Evolutionary conservation across 805 yeast species (phyloP).

Genomic region (Citeromyces matritensis): DNA sequence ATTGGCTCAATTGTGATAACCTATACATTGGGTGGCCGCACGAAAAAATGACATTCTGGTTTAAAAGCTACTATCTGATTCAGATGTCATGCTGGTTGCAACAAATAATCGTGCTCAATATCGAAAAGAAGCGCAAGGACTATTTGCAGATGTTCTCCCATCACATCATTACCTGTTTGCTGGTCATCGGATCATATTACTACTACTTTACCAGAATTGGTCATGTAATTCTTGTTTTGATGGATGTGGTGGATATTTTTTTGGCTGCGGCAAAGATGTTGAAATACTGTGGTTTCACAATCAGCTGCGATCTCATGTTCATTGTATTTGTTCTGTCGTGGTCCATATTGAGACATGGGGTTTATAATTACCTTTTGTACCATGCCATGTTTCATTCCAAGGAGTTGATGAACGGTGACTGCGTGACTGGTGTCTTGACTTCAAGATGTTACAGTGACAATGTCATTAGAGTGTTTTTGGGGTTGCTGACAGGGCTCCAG

Average conservation of each 20-base stretch:
- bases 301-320: slow-evolving; percentile 55
- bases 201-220: slow-evolving; percentile 68
- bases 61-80: slow-evolving; percentile 58
- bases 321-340: slow-evolving; percentile 51
- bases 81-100: slow-evolving; percentile 73
- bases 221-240: slow-evolving; percentile 56
- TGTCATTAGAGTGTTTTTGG: slow-evolving; percentile 30
- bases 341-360: slow-evolving; percentile 60
- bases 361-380: slow-evolving; percentile 51
- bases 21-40: slow-evolving; percentile 69
- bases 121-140: slow-evolving; percentile 74
- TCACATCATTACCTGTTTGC: slow-evolving; percentile 63
- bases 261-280: slow-evolving; percentile 63
- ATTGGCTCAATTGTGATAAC: slow-evolving; percentile 40
- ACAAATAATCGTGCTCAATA: slow-evolving; percentile 60
- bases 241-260: slow-evolving; percentile 74
- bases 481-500: slow-evolving; percentile 52
- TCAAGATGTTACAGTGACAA: slow-evolving; percentile 33
- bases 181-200: slow-evolving; percentile 59
- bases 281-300: slow-evolving; percentile 51
- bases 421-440: slow-evolving; percentile 15
- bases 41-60: slow-evolving; percentile 27
- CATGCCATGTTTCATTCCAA: slow-evolving; percentile 36
- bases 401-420: slow-evolving; percentile 28
- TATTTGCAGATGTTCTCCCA: slow-evolving; percentile 78